These are phyloP conservation scores for Leccinum uliginosum DNA, from an alignment of 768 basidiomycete genomes.

Conservation along the genomic window DNA sequence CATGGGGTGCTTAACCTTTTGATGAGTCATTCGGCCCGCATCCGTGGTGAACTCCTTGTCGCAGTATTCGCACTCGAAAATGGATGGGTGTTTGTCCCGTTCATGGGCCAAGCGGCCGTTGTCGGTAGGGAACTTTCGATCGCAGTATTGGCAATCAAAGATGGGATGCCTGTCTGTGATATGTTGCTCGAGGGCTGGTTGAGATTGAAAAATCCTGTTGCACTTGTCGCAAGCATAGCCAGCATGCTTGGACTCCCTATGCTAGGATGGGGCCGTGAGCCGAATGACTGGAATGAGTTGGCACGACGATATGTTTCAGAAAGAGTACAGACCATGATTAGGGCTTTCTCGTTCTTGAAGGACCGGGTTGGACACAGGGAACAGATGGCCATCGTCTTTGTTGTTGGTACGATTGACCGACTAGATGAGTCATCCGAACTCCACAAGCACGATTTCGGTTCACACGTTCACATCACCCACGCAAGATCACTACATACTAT, in stretches of 20 bases:
- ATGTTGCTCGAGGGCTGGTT: constrained; percentile 17
- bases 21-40: constrained; percentile 8
- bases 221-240: constrained; percentile 8
- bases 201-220: background rate
- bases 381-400: constrained; percentile 18
- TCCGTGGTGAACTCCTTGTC: constrained; percentile 4
- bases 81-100: constrained; percentile 2
- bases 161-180: constrained; percentile 3
- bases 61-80: constrained; percentile 16
- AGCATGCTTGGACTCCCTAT: constrained; percentile 11
- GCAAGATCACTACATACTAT: too few species aligned
- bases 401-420: too few species aligned
- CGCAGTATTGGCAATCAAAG: constrained; percentile 18
- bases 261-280: constrained; percentile 10
- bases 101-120: constrained; percentile 10
- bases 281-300: background rate
- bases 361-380: constrained; percentile 13
- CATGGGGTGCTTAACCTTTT: constrained; percentile 6
- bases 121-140: constrained; percentile 5
- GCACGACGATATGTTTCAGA: background rate
- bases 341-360: constrained; percentile 8
- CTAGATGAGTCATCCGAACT: too few species aligned
- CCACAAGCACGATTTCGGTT: too few species aligned
- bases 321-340: constrained; percentile 16
- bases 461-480: too few species aligned